These are phyloP conservation scores for Prunella vulgaris DNA, from an alignment of 257 asterid species.

Conservation along the genomic window DNA sequence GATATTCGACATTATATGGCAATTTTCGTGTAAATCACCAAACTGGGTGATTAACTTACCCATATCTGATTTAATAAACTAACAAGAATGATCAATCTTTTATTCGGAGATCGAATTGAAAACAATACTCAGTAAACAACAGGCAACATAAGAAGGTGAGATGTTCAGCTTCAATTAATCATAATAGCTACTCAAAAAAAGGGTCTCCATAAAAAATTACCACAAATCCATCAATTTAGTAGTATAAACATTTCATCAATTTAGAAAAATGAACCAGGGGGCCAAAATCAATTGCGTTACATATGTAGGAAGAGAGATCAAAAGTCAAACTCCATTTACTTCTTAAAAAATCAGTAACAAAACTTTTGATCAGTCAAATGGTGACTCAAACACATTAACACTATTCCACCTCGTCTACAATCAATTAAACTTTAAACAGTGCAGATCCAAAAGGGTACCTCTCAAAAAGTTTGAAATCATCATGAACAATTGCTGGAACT, in stretches of 20 bases:
- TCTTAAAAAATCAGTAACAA: too few species aligned
- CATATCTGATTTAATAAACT: not conserved
- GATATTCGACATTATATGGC: not conserved
- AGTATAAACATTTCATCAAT: not conserved
- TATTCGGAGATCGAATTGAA: not conserved
- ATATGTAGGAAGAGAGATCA: too few species aligned
- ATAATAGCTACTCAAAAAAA: too few species aligned
- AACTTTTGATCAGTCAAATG: too few species aligned
- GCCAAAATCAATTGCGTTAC: too few species aligned
- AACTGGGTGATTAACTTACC: not conserved
- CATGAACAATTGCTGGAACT: conserved; percentile 81
- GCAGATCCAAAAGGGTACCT: conserved; percentile 38
- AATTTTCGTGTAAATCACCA: not conserved
- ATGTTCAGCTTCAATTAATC: too few species aligned
- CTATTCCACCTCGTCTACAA: not conserved
- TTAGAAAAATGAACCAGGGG: too few species aligned
- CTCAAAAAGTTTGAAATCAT: conserved; percentile 79
- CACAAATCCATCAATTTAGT: not conserved
- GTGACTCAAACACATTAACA: too few species aligned
- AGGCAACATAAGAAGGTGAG: too few species aligned
- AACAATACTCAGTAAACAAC: too few species aligned
- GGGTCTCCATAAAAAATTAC: not conserved
- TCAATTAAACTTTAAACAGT: not conserved
- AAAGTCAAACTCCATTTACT: too few species aligned
- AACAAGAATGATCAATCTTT: not conserved